Evolutionary conservation across 768 basidiomycete species (phyloP).

Genomic region (Lactarius hatsudake): DNA sequence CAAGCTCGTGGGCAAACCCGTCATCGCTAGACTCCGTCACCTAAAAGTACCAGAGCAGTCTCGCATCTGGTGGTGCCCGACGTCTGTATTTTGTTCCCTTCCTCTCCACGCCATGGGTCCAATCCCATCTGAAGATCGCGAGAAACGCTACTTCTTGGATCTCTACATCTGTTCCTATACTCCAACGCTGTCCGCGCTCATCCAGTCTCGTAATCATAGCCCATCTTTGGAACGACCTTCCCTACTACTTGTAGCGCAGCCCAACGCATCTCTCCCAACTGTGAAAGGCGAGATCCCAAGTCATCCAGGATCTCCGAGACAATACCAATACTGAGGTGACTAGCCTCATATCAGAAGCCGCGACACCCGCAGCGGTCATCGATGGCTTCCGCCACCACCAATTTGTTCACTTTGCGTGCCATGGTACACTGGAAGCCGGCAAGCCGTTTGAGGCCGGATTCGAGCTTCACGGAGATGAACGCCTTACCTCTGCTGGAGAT

Average conservation of each 20-base stretch:
- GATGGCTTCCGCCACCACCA: neutral
- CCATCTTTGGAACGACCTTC: neutral
- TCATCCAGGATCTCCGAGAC: neutral
- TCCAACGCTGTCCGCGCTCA: neutral
- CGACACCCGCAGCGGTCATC: neutral
- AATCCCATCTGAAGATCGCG: neutral
- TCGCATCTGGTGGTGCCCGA: constrained; percentile 24
- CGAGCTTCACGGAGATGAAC: neutral
- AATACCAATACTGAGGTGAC: neutral
- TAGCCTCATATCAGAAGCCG: neutral
- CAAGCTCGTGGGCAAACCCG: constrained; percentile 1
- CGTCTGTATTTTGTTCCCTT: constrained; percentile 15
- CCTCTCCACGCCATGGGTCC: constrained; percentile 24
- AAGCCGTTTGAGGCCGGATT: constrained; percentile 6
- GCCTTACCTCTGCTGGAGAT: neutral
- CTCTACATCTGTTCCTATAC: constrained; percentile 11
- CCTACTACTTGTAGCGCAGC: neutral
- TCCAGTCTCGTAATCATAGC: neutral
- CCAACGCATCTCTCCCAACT: constrained; percentile 5
- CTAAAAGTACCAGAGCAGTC: constrained; percentile 1
- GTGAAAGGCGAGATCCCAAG: constrained; percentile 2
- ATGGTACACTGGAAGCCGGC: constrained; percentile 2
- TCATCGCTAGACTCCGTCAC: neutral
- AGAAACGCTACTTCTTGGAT: neutral
- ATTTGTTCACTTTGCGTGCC: constrained; percentile 13